Evolutionary conservation across 2,329 filamentous ascomycete species (phyloP), one percentile per base, ranked within the genome.

Genomic region (Phoma sp.): DNA sequence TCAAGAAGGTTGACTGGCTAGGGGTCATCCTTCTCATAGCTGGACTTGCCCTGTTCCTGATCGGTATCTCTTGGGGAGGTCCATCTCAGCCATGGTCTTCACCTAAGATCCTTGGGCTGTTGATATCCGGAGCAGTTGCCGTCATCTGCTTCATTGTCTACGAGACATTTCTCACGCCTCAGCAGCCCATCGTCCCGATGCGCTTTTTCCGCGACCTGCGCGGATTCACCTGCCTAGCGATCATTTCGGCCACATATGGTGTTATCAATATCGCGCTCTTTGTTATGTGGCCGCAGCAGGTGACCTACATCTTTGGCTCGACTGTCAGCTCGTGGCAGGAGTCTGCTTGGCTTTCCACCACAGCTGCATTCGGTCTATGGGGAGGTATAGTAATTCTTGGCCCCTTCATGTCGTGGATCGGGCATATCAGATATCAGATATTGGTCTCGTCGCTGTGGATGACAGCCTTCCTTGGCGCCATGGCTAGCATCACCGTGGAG

Each of bases 51-150:
- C 59, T 80, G 1, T 73, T 80, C 52, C 60, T 80, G 3, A 71
- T 80, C 57, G 77, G 77, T 4, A 65, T 80, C 33, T 75, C 72
- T 4, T 79, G 77, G 73, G 78, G 77, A 22, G 78, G 77, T 10
- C 42, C 46, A 29, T 23, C 44, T 6, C 42, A 58, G 9, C 58
- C 58, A 5, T 63, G 56, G 58, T 35, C 41, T 3, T 56, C 51
- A 29, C 50, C 64, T 3, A 61, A 63, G 11, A 67, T 66, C 7
- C 55, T 70, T 9, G 61, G 69, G 4, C 61, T 67, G 2, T 43
- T 52, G 27, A 57, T 69, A 42, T 44, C 60, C 4, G 70, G 70
- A 1, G 49, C 61, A 1, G 41, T 65, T 8, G 50, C 57, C 4
- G 48, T 54, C 7, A 23, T 62, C 5, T 49, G 48, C 2, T 64